Conservation (phyloP, 306 rosid genomes). For the Vigna unguiculata region DNA sequence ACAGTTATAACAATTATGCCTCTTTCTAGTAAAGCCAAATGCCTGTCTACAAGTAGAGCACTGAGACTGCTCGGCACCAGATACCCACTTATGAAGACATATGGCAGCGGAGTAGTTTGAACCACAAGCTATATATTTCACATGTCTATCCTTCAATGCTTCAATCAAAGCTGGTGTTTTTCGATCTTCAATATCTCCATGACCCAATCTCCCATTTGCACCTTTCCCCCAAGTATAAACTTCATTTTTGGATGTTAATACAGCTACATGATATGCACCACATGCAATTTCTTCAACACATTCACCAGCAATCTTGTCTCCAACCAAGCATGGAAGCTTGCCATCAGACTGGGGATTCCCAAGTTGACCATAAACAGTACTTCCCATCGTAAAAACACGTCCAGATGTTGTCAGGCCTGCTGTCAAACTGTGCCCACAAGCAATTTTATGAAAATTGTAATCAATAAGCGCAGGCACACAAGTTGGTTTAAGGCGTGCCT, state of each 20-base stretch:
- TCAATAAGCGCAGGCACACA: slow-evolving; percentile 92
- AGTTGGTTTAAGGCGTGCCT: slow-evolving; percentile 85
- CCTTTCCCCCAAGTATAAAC: slow-evolving; percentile 99
- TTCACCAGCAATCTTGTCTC: slow-evolving; percentile 77
- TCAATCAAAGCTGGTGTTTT: slow-evolving; percentile 88
- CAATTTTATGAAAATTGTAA: slow-evolving; percentile 83
- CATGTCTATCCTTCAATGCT: slow-evolving; percentile 90
- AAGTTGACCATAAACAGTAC: slow-evolving; percentile 98
- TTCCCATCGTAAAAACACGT: slow-evolving; percentile 90
- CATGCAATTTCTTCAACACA: slow-evolving; percentile 85
- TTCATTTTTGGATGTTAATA: slow-evolving; percentile 89
- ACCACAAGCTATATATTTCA: slow-evolving; percentile 89
- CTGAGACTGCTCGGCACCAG: slow-evolving; percentile 95
- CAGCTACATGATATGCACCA: slow-evolving; percentile 97
- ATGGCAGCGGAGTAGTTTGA: slow-evolving; percentile 90
- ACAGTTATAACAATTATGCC: slow-evolving; percentile 98
- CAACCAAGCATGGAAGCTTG: slow-evolving; percentile 85
- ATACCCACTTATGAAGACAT: slow-evolving; percentile 99
- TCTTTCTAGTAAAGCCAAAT: slow-evolving; percentile 94
- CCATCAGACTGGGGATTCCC: slow-evolving; percentile 94
- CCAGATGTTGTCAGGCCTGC: slow-evolving; percentile 91
- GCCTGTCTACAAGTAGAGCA: slow-evolving; percentile 98
- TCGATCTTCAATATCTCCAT: slow-evolving; percentile 96
- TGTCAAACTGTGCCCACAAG: slow-evolving; percentile 95
- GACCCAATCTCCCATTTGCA: slow-evolving; percentile 98